Conservation (phyloP, 192 early-diverging fungal species). For the Kappamyces sp. region DNA sequence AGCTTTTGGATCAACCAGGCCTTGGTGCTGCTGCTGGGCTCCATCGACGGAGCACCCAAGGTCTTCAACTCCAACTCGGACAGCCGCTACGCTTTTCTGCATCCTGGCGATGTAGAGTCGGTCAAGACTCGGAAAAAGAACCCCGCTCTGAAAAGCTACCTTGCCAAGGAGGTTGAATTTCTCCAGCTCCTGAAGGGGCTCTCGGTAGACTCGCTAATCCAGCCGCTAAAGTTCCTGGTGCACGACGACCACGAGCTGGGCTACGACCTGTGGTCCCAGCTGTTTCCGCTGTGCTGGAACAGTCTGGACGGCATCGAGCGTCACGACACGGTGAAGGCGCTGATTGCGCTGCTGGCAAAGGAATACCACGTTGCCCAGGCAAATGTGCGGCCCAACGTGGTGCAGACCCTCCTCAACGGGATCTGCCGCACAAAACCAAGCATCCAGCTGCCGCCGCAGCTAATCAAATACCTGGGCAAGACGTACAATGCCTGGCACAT, state of each 20-base stretch:
- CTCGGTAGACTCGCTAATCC: constrained; percentile 29
- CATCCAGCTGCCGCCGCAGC: constrained; percentile 83
- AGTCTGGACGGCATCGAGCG: constrained; percentile 64
- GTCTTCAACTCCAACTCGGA: constrained; percentile 12
- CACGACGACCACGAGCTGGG: constrained; percentile 51
- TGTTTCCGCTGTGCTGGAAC: constrained; percentile 85
- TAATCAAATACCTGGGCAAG: constrained; percentile 89
- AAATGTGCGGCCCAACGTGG: constrained; percentile 82
- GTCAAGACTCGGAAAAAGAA: constrained; percentile 20
- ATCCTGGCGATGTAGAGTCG: constrained; percentile 3
- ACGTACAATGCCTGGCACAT: constrained; percentile 90
- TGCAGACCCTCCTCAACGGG: constrained; percentile 86
- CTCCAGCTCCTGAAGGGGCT: constrained; percentile 46
- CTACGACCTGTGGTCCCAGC: constrained; percentile 69
- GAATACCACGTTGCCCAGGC: constrained; percentile 84
- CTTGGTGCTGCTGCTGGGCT: constrained; percentile 75
- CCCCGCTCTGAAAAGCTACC: background rate
- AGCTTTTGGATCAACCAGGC: constrained; percentile 94
- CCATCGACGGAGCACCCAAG: constrained; percentile 17
- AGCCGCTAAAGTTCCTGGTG: constrained; percentile 33
- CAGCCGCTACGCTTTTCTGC: constrained; percentile 7
- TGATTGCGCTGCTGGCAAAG: constrained; percentile 80
- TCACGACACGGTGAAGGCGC: constrained; percentile 74
- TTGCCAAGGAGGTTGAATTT: constrained; percentile 40
- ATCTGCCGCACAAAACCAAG: constrained; percentile 65